Evolutionary conservation across 495 filamentous ascomycete genomes (phyloP), one percentile per base, ranked within the genome.

Genomic region (Niebla homalea): DNA sequence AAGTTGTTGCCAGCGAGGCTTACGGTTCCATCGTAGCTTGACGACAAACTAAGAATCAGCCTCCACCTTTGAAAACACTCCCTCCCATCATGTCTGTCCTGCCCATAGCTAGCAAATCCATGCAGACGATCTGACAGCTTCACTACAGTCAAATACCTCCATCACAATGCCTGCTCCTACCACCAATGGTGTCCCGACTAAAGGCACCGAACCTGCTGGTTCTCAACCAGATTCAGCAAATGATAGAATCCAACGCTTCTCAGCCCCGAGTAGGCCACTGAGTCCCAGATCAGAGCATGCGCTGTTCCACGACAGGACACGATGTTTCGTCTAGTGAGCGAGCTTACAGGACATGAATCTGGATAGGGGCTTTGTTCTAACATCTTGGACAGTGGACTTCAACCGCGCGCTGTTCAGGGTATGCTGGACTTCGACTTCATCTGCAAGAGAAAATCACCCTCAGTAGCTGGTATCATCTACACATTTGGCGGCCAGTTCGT

Each of bases 391-490:
- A 84, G 80, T 72, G 92, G 92, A 61, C 82, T 98, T 63, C 92
- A 98, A 73, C 93, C 93, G 57, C 81, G 87, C 64, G 92, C 92
- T 60, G 93, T 96, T 58, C 92, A 98, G 76, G 93, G 93, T 69
- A 98, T 97, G 92, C 85, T 98, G 65, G 92, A 98, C 70, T 98
- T 98, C 70, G 92, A 98, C 77, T 98, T 97, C 79, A 98, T 98
- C 73, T 98, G 92, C 87, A 97, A 96, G 79, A 86, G 92, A 52
- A 76, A 76, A 65, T 94, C 88, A 15, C 92, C 92, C 51, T 97
- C 92, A 54, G 92, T 98, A 45, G 92, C 92, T 57, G 92, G 89
- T 70, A 98, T 98, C 71, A 97, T 98, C 74, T 98, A 98, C 77
- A 96, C 92, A 59, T 98, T 98, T 65, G 92, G 92, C 69, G 92